These are phyloP conservation scores for Sphaerulina vaccinii DNA, from an alignment of 2,329 filamentous ascomycete genomes.

Conservation along the genomic window DNA sequence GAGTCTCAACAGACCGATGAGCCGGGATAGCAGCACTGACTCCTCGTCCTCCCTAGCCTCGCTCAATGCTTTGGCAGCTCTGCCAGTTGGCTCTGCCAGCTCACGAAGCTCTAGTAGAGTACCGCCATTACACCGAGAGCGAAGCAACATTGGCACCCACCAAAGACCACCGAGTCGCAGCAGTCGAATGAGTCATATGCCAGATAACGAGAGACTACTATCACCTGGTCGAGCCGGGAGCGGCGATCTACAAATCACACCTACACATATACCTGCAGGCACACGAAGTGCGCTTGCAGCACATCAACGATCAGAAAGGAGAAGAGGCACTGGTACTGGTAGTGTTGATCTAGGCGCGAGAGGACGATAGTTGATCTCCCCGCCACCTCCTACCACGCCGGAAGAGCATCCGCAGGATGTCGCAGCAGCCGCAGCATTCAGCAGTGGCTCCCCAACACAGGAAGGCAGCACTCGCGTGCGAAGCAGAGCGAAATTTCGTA, in stretches of 20 bases:
- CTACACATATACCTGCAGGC: conserved; percentile 23
- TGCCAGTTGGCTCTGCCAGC: conserved; percentile 10
- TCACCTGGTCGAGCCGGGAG: conserved; percentile 7
- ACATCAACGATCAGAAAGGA: conserved; percentile 12
- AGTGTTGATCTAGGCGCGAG: conserved; percentile 11
- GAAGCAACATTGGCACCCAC: conserved; percentile 6
- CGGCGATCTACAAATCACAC: conserved; percentile 18
- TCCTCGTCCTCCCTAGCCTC: conserved; percentile 21
- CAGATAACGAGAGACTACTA: conserved; percentile 10
- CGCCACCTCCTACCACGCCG: conserved; percentile 6
- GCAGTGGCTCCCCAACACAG: not conserved
- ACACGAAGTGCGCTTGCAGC: conserved; percentile 15
- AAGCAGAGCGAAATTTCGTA: not conserved
- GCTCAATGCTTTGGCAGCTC: conserved; percentile 13
- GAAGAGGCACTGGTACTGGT: conserved; percentile 11
- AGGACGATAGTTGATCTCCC: conserved; percentile 12
- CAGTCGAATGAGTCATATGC: conserved; percentile 21
- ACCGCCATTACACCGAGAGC: conserved; percentile 15
- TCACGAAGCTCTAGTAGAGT: conserved; percentile 22
- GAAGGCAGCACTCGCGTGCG: no score
- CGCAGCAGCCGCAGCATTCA: not conserved
- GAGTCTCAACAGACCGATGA: conserved; percentile 22
- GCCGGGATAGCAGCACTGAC: conserved; percentile 27
- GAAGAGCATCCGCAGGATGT: not conserved
- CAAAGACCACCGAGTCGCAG: conserved; percentile 21